phyloP scores from a whole-genome alignment of 2,329 filamentous ascomycete genomes.

The Alternaria sp. region DNA sequence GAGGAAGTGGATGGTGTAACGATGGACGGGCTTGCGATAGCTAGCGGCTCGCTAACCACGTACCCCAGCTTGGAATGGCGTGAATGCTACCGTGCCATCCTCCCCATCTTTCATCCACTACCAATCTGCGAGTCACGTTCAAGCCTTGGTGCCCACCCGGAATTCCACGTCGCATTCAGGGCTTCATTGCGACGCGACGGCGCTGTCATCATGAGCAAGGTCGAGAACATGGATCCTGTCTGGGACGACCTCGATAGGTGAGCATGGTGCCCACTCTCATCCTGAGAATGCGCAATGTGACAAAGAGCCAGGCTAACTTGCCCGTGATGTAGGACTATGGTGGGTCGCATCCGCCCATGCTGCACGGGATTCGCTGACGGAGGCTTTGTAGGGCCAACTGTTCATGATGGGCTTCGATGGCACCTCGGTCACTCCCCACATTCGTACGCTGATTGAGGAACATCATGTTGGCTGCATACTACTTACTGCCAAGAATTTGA shows the following conservation, averaged over 20 bases:
- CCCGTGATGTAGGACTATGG: slow-evolving; percentile 55
- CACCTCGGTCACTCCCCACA: slow-evolving; percentile 82
- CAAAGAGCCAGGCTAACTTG: slow-evolving; percentile 45
- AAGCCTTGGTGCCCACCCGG: slow-evolving; percentile 38
- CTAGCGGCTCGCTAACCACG: slow-evolving; percentile 33
- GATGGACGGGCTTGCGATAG: slow-evolving; percentile 23
- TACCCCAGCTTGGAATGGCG: slow-evolving; percentile 29
- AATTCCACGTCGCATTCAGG: slow-evolving; percentile 31
- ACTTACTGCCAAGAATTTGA: slow-evolving; percentile 83
- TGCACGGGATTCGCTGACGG: slow-evolving; percentile 37
- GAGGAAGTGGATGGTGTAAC: slow-evolving; percentile 33
- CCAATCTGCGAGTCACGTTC: slow-evolving; percentile 46
- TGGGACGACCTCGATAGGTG: slow-evolving; percentile 83
- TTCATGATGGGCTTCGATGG: slow-evolving; percentile 89
- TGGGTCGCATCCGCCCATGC: slow-evolving; percentile 35
- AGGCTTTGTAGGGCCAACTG: slow-evolving; percentile 72
- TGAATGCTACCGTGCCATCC: slow-evolving; percentile 48
- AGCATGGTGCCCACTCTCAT: slow-evolving; percentile 46
- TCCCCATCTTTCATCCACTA: slow-evolving; percentile 41
- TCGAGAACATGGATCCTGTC: slow-evolving; percentile 56
- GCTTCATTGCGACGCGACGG: slow-evolving; percentile 23
- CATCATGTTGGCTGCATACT: slow-evolving; percentile 89
- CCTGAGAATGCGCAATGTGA: slow-evolving; percentile 36
- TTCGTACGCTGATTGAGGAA: slow-evolving; percentile 79
- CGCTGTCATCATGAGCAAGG: slow-evolving; percentile 64